A percentile compares a stretch with the other conserved stretches of the same genome.
phyloP scores from a whole-genome alignment of 139 green algal genomes.

The Dunaliella sp. region DNA sequence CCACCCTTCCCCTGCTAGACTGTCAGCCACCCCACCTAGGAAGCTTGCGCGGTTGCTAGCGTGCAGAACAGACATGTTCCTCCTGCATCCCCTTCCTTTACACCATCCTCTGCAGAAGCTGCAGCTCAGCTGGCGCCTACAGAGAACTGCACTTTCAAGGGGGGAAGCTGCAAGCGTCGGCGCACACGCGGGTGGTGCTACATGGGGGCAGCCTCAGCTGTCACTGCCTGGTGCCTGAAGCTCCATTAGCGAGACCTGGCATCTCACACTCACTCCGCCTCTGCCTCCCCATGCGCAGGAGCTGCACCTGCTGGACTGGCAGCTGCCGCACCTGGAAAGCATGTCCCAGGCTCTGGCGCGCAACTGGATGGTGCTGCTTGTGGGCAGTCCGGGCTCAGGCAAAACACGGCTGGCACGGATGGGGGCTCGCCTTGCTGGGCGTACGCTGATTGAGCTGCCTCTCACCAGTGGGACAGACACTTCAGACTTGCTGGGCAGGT shows the following conservation, averaged over 20 bases:
- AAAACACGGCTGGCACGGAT: conserved; percentile 69
- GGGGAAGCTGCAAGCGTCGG: background rate
- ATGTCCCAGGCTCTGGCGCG: conserved; percentile 34
- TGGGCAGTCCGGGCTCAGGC: conserved; percentile 52
- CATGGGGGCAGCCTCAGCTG: background rate
- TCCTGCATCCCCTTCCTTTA: no score
- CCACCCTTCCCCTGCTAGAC: no score
- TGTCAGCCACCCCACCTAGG: no score
- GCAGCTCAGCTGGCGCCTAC: no score
- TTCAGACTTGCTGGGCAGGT: conserved; percentile 88
- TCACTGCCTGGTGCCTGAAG: background rate
- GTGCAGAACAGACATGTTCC: no score
- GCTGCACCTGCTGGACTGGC: conserved; percentile 64
- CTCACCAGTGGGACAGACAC: conserved; percentile 91
- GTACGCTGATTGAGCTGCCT: conserved; percentile 73
- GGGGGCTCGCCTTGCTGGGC: conserved; percentile 57
- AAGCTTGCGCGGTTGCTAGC: no score
- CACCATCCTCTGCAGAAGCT: no score
- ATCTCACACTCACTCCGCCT: background rate
- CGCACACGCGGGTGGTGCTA: background rate
- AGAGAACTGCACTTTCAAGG: no score
- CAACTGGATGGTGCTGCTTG: conserved; percentile 78
- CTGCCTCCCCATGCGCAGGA: background rate
- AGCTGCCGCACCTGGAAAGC: conserved; percentile 71
- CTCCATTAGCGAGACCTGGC: background rate